Percentiles rank a stretch among this genome's conserved stretches.
Conservation (phyloP, 495 filamentous ascomycete species). For the Aspergillus cristatus region DNA sequence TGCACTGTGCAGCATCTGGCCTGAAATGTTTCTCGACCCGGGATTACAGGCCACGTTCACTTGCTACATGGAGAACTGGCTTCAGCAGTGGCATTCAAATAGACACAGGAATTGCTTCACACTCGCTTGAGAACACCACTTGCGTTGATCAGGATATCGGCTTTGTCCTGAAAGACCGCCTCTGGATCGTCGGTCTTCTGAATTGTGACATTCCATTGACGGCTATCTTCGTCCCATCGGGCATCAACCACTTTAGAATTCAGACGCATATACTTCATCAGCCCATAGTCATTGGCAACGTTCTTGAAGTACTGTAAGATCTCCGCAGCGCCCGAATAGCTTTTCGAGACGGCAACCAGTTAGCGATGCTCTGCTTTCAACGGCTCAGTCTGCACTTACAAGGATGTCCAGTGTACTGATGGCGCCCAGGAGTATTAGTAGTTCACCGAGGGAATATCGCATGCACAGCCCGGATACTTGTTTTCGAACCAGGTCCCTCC, state of each 20-base stretch:
- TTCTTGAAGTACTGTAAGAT: conserved; percentile 49
- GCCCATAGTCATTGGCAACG: conserved; percentile 34
- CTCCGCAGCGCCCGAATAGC: conserved; percentile 45
- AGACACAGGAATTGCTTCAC: too few species aligned
- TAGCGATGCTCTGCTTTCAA: conserved; percentile 24
- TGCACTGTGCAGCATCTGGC: conserved; percentile 39
- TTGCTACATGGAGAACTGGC: conserved; percentile 14
- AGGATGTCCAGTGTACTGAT: conserved; percentile 38
- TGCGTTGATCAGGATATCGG: conserved; percentile 33
- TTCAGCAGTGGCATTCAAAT: too few species aligned
- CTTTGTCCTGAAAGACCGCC: conserved; percentile 4
- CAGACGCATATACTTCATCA: conserved; percentile 30
- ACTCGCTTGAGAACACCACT: conserved; percentile 37
- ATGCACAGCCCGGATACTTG: conserved; percentile 48
- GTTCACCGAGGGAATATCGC: conserved; percentile 21
- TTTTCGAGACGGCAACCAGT: conserved; percentile 49
- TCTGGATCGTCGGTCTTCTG: neutral
- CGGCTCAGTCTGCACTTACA: conserved; percentile 23
- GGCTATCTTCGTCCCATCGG: conserved; percentile 28
- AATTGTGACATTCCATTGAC: conserved; percentile 41
- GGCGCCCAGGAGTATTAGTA: conserved; percentile 31
- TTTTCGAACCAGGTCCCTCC: conserved; percentile 54
- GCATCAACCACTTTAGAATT: conserved; percentile 27
- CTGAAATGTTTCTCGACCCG: conserved; percentile 36
- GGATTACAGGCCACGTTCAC: conserved; percentile 42